Percentiles rank a stretch among this genome's conserved stretches.
Conservation (phyloP, 371 early-diverging fungal species). For the Chytridium lagenaria region DNA sequence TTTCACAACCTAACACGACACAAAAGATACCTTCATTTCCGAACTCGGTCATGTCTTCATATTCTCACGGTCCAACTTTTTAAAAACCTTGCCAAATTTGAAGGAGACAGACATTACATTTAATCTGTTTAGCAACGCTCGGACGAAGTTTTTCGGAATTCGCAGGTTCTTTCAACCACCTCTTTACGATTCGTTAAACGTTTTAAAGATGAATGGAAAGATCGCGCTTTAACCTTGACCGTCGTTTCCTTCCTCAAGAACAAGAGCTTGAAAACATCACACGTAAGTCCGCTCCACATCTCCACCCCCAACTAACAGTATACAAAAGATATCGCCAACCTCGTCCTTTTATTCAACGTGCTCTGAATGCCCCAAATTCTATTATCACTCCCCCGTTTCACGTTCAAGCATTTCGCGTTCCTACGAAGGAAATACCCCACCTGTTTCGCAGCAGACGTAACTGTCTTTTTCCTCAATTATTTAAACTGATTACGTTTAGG, state of each 20-base stretch:
- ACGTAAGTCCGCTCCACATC: too few species aligned
- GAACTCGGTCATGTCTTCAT: conserved; percentile 28
- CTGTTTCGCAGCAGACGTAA: background rate
- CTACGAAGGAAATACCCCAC: background rate
- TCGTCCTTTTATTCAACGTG: conserved; percentile 26
- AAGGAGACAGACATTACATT: conserved; percentile 71
- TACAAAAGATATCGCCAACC: conserved; percentile 24
- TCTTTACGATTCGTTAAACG: background rate
- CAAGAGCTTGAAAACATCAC: conserved; percentile 27
- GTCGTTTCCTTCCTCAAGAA: conserved; percentile 33
- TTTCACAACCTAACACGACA: background rate
- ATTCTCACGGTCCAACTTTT: conserved; percentile 58
- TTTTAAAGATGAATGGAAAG: conserved; percentile 13
- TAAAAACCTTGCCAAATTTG: conserved; percentile 66
- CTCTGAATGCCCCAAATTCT: background rate
- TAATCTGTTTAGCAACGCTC: conserved; percentile 64
- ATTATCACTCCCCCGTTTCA: background rate
- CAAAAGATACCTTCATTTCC: background rate
- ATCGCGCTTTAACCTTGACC: conserved; percentile 31
- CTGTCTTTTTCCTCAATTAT: background rate
- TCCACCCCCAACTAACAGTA: too few species aligned
- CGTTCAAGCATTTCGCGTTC: background rate
- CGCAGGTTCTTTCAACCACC: conserved; percentile 48
- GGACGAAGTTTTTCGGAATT: conserved; percentile 68
- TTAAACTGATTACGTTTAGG: background rate